A percentile compares a stretch with the other conserved stretches of the same genome.
phyloP scores from a whole-genome alignment of 2,329 filamentous ascomycete species.

The Aaosphaeria pasadenensis region DNA sequence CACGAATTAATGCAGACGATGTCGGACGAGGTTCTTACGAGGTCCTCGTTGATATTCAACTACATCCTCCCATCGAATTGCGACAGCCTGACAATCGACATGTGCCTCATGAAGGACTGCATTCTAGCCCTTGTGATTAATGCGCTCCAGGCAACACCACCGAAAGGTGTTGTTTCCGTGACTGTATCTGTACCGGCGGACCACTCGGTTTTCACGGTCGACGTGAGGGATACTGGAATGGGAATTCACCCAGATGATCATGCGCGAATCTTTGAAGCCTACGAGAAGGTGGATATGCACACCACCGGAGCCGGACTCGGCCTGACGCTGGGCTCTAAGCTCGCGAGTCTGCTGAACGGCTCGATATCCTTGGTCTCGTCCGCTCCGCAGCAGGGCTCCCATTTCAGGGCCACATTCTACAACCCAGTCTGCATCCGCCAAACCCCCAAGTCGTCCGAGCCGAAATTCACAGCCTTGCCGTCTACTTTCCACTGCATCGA shows the following conservation, averaged over 20 bases:
- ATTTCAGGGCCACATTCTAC: slow-evolving; percentile 29
- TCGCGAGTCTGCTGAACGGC: slow-evolving; percentile 41
- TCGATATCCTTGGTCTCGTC: slow-evolving; percentile 39
- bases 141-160: slow-evolving; percentile 40
- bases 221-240: slow-evolving; percentile 43
- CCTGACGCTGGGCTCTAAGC: slow-evolving; percentile 42
- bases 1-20: not conserved
- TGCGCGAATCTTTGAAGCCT: slow-evolving; percentile 42
- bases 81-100: not conserved
- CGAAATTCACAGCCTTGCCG: no score
- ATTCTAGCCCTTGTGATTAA: slow-evolving; percentile 43
- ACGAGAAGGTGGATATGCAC: slow-evolving; percentile 41
- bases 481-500: not conserved
- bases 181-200: not conserved
- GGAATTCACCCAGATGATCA: slow-evolving; percentile 39
- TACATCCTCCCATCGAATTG: not conserved
- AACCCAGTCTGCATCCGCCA: not conserved
- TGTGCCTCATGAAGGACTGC: slow-evolving; percentile 41
- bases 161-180: slow-evolving; percentile 22
- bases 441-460: not conserved
- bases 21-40: not conserved
- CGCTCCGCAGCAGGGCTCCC: slow-evolving; percentile 34
- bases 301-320: slow-evolving; percentile 44
- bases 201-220: slow-evolving; percentile 8
- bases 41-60: not conserved